Base-by-base conservation (phyloP, 1,284 basidiomycete genomes). In the Ganoderma multipileum region DNA sequence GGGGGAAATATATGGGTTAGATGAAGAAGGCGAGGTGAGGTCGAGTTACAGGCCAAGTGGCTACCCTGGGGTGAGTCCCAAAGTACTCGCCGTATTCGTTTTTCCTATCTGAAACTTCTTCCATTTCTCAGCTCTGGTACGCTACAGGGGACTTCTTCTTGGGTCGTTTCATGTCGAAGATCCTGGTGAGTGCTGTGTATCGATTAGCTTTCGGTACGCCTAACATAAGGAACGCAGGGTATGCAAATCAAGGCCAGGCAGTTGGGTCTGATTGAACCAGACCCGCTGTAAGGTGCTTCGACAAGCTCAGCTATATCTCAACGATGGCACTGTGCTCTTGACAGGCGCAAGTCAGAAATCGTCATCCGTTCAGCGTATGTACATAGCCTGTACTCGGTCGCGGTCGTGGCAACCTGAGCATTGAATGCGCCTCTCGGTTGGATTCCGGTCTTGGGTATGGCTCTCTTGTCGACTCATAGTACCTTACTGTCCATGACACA, bases 21-120 rank as follows among this genome's bases (percentile, higher is more conserved):
- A 89, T 72, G 77, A 80, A 12, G 89, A 91, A 70, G 87, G 88
- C 0, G 89, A 91, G 76, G 77, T 90, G 30, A 80, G 81, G 30
- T 84, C 86, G 2, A 72, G 66, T 52, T 77, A 72, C 47, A 67
- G 72, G 11, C 79, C 79, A 1, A 77, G 79, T 0, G 82, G 82
- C 0, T 77, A 82, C 70, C 81, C 81, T 39, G 75, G 71, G 7
- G 75, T 76, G 42, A 67, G 73, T 64, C 8, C 14, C n/a, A 14
- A 11, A 28, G 2, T 28, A 16, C 3, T 26, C 28, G 7, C 47
- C 28, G 47, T 26, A 12, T 26, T 5, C 4, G 23, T 28, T 26
- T 33, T 52, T 12, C 6, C 11, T 1, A 3, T 26, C 11, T 6
- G 23, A 18, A 20, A 39, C 20, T 38, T 11, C 33, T 57, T 9